Base-by-base conservation (phyloP, 768 basidiomycete genomes). In the Hortiboletus campestris region DNA sequence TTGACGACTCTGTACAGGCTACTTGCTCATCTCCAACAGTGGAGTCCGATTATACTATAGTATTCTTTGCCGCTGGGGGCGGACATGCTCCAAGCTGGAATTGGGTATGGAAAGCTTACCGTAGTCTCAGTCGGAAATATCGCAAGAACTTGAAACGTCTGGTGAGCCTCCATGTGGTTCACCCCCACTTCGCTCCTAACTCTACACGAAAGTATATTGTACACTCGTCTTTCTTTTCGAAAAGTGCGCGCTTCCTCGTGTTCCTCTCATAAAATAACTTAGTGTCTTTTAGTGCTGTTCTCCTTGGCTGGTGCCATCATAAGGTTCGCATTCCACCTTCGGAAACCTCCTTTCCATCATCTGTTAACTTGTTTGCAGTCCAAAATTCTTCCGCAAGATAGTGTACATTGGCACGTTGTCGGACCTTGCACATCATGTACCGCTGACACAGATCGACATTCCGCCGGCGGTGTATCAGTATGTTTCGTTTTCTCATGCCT, bases 61-160 rank as follows among this genome's bases (percentile, higher is more conserved):
- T 93, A 5, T 92, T 93, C 72, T 89, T 94, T 59, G 89, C 91
- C 28, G 88, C 91, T 2, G 92, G 90, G 25, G 83, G 83, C 8
- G 77, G 75, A 57, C 77, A 92, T 72, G 80, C 84, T 3, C 92
- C 92, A 6, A 80, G 81, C 25, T 93, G 90, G 90, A 89, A 85
- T 60, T 94, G 92, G 92, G 81, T 94, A 11, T 94, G 91, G 91
- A 92, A 89, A 65, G 89, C 90, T 1, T 93, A 93, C 69, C 80
- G 90, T 22, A 87, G 86, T 64, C 74, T 89, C 43, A 90, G 80
- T 66, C 78, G 88, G 50, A 92, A 91, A 69, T 94, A 92, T 66
- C 81, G 92, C 50, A 94, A 94, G 76, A 91, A 94, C 65, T 71
- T 94, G 55, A 94, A 94, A 70, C 83, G 84, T 65, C 66, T 94